Conservation (phyloP, 768 basidiomycete genomes). For the Fistulinella prunicolor region DNA sequence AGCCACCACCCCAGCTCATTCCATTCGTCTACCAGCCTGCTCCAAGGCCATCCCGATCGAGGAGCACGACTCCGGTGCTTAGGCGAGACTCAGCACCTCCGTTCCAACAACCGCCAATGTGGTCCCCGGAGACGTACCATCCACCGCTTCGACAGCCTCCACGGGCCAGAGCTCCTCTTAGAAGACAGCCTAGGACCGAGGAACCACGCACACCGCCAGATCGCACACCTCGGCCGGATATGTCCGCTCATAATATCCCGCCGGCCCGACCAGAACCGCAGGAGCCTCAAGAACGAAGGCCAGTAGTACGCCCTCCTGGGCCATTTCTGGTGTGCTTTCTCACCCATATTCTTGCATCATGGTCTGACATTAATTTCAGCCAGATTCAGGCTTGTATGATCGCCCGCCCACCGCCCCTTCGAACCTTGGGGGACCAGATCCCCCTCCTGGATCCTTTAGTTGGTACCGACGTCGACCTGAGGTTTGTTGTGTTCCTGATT, state of each 20-base stretch:
- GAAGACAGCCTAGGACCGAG: too few species aligned
- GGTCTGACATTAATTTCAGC: slow-evolving; percentile 17
- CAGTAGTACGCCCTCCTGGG: slow-evolving; percentile 21
- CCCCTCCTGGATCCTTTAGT: slow-evolving; percentile 13
- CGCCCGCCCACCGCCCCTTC: slow-evolving; percentile 28
- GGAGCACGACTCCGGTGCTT: slow-evolving; percentile 40
- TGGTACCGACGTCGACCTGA: slow-evolving; percentile 24
- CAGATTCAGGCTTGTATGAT: slow-evolving; percentile 14
- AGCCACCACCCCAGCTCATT: slow-evolving; percentile 50
- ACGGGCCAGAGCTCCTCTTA: slow-evolving; percentile 7
- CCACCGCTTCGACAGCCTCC: slow-evolving; percentile 7
- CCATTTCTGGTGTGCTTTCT: slow-evolving; percentile 18
- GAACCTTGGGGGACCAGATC: slow-evolving; percentile 14
- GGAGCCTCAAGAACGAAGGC: slow-evolving; percentile 20
- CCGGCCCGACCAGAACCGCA: slow-evolving; percentile 12
- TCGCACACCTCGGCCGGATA: slow-evolving; percentile 9
- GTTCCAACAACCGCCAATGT: slow-evolving; percentile 21
- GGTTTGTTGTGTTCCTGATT: slow-evolving; percentile 20
- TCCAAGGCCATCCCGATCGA: slow-evolving; percentile 36
- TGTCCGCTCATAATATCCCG: slow-evolving; percentile 3
- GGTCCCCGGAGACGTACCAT: slow-evolving; percentile 19
- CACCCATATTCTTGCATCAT: not conserved
- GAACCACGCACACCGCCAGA: too few species aligned
- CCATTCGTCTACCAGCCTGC: slow-evolving; percentile 55
- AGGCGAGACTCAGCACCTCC: slow-evolving; percentile 27